Base-by-base conservation (phyloP, 2,329 filamentous ascomycete genomes). In the Capronia americana region DNA sequence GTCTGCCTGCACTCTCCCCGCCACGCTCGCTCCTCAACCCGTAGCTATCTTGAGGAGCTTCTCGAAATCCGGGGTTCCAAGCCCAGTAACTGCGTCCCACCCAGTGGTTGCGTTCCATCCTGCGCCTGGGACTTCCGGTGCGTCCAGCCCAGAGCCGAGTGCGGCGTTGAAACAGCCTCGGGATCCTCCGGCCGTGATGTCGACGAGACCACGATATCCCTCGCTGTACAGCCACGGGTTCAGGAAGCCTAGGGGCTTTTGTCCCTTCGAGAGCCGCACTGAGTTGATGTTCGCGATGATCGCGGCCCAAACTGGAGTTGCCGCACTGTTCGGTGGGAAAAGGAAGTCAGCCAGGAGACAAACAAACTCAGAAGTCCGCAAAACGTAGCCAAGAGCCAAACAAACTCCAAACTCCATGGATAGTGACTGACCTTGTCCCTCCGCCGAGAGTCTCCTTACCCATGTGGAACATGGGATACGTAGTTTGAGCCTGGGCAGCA, bases 251-350 rank as follows among this genome's bases (percentile, higher is more conserved):
- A 70, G 30, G 12, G 64, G 44, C 12, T 44, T 53, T 23, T 63
- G 63, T 4, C 67, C 59, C n/a, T 79, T 78, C 14, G 83, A 78
- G 56, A 90, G 76, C 34, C 88, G 81, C 20, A 85, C 84, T 64
- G 88, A 86, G 73, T 92, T 91, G 57, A 92, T 75, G 41, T 90
- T 81, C 0, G 86, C 82, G 57, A 92, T 78, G 68, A 92, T 83
- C 12, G 83, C 83, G 0, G 88, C 88, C 57, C 89, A 84, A 0
- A 87, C 79, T 0, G 90, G 90, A 0, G 86, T 79, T 1, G 88
- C 28, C 0, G 53, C 57, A 23, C 65, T 64, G 20, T 30, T 59
- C 23, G 10, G 30, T 32, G 30, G 30, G 8, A 32, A 32, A 11
- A 10, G 30, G 4, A 3, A 32, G 30, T 32, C 30, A 32, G 23